phyloP scores from a whole-genome alignment of 371 early-diverging fungal species.

The Mucor racemosus region DNA sequence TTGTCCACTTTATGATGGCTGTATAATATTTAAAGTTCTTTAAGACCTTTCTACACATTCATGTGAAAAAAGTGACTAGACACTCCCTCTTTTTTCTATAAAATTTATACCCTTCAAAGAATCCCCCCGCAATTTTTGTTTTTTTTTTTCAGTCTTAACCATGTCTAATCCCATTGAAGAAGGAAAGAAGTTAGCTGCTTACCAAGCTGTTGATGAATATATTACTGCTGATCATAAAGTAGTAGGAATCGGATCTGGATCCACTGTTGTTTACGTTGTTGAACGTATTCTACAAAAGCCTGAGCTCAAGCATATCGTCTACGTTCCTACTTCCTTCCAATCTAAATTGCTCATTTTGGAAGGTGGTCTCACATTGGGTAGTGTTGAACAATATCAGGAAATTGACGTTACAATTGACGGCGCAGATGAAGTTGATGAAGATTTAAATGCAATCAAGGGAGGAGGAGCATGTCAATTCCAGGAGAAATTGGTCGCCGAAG shows the following conservation, averaged over 20 bases:
- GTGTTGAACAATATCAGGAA: conserved; percentile 58
- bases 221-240: conserved; percentile 65
- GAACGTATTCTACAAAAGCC: conserved; percentile 75
- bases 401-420: conserved; percentile 96
- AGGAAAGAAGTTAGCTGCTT: conserved; percentile 81
- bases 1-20: too few species aligned
- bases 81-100: neutral
- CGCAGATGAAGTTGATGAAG: conserved; percentile 88
- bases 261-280: conserved; percentile 87
- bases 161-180: conserved; percentile 41
- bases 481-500: conserved; percentile 90
- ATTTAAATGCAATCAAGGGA: conserved; percentile 91
- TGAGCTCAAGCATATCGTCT: conserved; percentile 67
- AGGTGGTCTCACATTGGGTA: conserved; percentile 67
- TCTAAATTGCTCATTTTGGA: conserved; percentile 78
- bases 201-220: conserved; percentile 83
- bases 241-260: conserved; percentile 90
- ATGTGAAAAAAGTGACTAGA: conserved; percentile 1
- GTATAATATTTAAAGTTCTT: neutral
- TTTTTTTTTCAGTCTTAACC: neutral
- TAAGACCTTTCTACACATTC: neutral
- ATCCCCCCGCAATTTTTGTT: conserved; percentile 3
- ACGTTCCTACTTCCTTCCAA: conserved; percentile 94
- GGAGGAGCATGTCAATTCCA: conserved; percentile 94
- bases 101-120: neutral